Percentiles rank a stretch among this genome's conserved stretches.
phyloP scores from a whole-genome alignment of 73 alveolate genomes.

The Durusdinium trenchii region DNA sequence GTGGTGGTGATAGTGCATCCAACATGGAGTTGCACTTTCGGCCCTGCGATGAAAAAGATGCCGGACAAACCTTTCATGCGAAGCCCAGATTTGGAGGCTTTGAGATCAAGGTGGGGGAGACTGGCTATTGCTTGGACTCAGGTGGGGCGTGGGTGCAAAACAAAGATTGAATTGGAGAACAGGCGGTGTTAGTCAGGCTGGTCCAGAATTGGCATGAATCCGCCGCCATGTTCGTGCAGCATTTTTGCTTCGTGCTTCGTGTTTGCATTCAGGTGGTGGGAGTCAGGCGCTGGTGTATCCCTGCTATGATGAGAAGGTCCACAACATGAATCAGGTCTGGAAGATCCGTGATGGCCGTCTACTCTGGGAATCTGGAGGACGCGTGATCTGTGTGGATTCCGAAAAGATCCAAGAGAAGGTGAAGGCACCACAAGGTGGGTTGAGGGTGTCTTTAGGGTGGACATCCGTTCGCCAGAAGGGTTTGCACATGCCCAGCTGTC shows the following conservation, averaged over 20 bases:
- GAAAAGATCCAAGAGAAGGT: too few relatives aligned
- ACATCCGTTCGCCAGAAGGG: too few relatives aligned
- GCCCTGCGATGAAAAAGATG: slow-evolving; percentile 61
- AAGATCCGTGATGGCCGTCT: slow-evolving; percentile 72
- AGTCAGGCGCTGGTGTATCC: slow-evolving; percentile 65
- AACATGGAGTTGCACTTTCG: slow-evolving; percentile 67
- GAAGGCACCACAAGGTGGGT: too few relatives aligned
- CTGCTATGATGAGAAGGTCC: slow-evolving; percentile 72
- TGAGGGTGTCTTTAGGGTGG: too few relatives aligned
- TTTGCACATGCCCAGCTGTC: too few relatives aligned
- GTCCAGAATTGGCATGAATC: neutral
- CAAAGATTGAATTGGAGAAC: neutral
- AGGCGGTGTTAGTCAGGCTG: neutral
- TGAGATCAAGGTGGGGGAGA: slow-evolving; percentile 45
- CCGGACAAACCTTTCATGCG: slow-evolving; percentile 18
- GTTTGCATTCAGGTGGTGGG: slow-evolving; percentile 15
- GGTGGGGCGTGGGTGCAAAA: neutral
- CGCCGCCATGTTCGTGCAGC: too few relatives aligned
- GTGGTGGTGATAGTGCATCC: slow-evolving; percentile 5
- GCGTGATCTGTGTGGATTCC: too few relatives aligned
- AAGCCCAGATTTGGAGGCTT: slow-evolving; percentile 60
- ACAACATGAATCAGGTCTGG: slow-evolving; percentile 88
- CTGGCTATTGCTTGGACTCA: neutral
- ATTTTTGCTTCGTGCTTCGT: too few relatives aligned
- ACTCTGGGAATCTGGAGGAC: too few relatives aligned